A percentile compares a stretch with the other conserved stretches of the same genome.
phyloP scores from a whole-genome alignment of 305 asterid species.

The Euphrasia arctica region DNA sequence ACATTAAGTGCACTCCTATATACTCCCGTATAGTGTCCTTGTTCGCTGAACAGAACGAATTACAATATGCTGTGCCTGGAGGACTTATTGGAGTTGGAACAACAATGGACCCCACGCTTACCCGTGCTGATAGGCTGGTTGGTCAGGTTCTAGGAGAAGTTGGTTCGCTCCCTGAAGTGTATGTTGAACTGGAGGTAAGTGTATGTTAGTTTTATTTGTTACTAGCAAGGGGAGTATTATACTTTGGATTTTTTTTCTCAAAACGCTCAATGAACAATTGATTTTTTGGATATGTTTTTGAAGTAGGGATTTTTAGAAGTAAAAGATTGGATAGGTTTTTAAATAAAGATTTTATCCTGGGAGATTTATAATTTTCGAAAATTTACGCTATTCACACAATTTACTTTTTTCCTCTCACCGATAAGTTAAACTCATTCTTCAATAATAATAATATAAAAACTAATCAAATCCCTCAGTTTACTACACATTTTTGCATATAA shows the following conservation, averaged over 20 bases:
- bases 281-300: not conserved
- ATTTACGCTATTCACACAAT: not conserved
- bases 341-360: not conserved
- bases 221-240: not conserved
- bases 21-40: slow-evolving; percentile 82
- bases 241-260: not conserved
- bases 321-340: no score
- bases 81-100: slow-evolving; percentile 99
- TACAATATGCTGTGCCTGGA: slow-evolving; percentile 97
- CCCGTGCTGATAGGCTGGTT: slow-evolving; percentile 97
- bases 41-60: slow-evolving; percentile 87
- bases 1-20: slow-evolving; percentile 88
- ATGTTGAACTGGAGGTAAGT: slow-evolving; percentile 79
- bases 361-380: no score
- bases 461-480: not conserved
- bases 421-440: not conserved
- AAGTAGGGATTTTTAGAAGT: not conserved
- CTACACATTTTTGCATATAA: not conserved
- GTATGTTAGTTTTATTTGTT: not conserved
- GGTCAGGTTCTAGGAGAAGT: slow-evolving; percentile 99
- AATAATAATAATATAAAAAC: no score
- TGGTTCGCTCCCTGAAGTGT: slow-evolving; percentile 92
- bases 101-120: slow-evolving; percentile 95
- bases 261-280: not conserved
- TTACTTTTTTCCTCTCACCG: not conserved